Evolutionary conservation across 805 yeast species (phyloP), one percentile per base, ranked within the genome.

Genomic region (Deakozyma indianensis): DNA sequence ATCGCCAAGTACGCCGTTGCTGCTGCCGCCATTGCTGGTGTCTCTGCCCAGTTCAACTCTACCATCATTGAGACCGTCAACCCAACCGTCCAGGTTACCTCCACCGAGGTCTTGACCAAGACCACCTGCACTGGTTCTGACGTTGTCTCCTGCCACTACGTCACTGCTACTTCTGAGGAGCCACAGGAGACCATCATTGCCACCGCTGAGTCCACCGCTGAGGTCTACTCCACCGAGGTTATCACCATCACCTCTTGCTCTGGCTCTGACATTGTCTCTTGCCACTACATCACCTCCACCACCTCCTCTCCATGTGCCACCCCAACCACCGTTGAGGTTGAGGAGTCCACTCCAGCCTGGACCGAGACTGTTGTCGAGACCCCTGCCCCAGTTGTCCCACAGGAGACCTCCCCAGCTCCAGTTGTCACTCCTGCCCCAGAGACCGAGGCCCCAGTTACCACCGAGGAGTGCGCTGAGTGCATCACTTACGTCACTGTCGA

Each of bases 141-240:
- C 47, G 47, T 46, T 42, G 52, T 45, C 23, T 43, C 48, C 22
- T 48, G 53, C 44, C 53, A 50, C 49, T 43, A 43, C 48, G 45
- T 51, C 35, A 50, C 56, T 48, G 3, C 51, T 32, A 3, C 41
- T 14, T 23, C 43, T 23, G 18, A 9, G 11, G 18, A 9, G 18
- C 18, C 38, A 14, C 38, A 9, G 18, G 38, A 32, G 38, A 43
- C 53, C 32, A 50, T 44, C 42, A 44, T 48, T 40, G 45, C 46
- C 43, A 41, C 47, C 46, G 35, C 28, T 25, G 24, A 46, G 28
- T 49, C 43, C 45, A 44, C 50, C 28, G 50, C 43, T 42, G 50
- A 43, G 41, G 52, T 69, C 68, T 32, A 55, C 54, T 35, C 54
- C 62, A 43, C 65, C 68, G 45, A 55, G 21, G 14, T 45, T 16